These are phyloP conservation scores for Boletus reticuloceps DNA, from an alignment of 768 basidiomycete species.

Conservation along the genomic window DNA sequence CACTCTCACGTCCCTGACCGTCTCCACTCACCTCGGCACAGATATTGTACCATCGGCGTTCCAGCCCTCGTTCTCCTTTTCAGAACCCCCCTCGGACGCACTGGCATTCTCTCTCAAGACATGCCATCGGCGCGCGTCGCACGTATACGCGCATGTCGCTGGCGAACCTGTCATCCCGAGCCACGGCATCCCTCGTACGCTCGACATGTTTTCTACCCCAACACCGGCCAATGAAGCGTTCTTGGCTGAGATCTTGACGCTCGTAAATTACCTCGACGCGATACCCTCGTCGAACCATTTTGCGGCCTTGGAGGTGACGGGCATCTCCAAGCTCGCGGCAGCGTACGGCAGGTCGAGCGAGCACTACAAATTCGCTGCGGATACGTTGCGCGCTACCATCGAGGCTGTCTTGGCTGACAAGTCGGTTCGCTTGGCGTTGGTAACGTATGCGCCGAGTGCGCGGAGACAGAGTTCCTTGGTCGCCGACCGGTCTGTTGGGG, in stretches of 20 bases:
- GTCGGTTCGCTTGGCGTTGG: conserved; percentile 48
- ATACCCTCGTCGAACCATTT: conserved; percentile 43
- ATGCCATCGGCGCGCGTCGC: conserved; percentile 55
- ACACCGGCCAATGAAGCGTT: conserved; percentile 40
- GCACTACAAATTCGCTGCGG: conserved; percentile 48
- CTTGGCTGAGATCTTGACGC: conserved; percentile 41
- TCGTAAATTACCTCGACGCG: conserved; percentile 50
- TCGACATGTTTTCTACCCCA: conserved; percentile 42
- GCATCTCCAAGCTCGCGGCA: conserved; percentile 46
- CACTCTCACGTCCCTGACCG: background rate
- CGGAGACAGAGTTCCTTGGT: no score
- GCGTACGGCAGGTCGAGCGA: conserved; percentile 50
- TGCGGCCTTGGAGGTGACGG: conserved; percentile 58
- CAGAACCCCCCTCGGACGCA: conserved; percentile 29
- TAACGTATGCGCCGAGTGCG: conserved; percentile 45
- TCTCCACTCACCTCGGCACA: conserved; percentile 25
- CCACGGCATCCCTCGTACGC: conserved; percentile 31
- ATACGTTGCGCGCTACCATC: conserved; percentile 49
- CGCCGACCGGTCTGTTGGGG: no score
- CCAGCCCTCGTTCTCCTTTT: conserved; percentile 45
- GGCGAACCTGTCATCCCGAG: conserved; percentile 34
- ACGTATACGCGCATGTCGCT: conserved; percentile 55
- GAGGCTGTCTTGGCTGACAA: conserved; percentile 37
- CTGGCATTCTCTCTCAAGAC: conserved; percentile 55
- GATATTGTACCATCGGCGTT: conserved; percentile 58